Evolutionary conservation across 83 land plant species (phyloP).

Genomic region (Larix sibirica): DNA sequence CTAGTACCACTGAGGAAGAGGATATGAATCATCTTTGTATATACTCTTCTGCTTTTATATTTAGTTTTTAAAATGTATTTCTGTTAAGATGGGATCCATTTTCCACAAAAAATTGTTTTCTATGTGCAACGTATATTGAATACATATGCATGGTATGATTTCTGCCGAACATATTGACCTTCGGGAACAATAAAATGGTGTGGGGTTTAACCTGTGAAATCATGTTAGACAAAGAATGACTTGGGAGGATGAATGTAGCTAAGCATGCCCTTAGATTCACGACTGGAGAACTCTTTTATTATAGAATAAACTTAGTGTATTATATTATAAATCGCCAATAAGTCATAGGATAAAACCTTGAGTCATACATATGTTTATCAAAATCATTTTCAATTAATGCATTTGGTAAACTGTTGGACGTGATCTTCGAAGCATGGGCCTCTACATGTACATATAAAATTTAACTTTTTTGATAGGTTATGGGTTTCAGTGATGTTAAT

Average conservation of each 20-base stretch:
- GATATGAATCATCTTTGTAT: no score
- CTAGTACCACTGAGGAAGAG: no score
- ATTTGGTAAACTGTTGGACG: background rate
- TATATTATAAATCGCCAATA: background rate
- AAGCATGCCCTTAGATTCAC: background rate
- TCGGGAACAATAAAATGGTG: no score
- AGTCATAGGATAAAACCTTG: background rate
- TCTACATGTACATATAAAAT: background rate
- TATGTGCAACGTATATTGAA: background rate
- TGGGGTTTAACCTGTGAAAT: background rate
- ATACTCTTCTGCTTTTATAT: no score
- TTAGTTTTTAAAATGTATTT: no score
- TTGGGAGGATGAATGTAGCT: background rate
- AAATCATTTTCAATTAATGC: background rate
- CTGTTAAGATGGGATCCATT: no score
- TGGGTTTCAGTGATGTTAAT: constrained; percentile 7
- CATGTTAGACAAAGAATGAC: background rate
- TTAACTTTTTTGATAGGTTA: background rate
- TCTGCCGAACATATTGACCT: no score
- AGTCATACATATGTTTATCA: background rate
- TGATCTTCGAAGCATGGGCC: background rate
- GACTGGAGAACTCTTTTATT: background rate
- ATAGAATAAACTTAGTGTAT: background rate
- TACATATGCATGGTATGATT: background rate
- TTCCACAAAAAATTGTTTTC: background rate